Conservation (phyloP, 2,329 filamentous ascomycete genomes). For the Niveomyces coronatus region DNA sequence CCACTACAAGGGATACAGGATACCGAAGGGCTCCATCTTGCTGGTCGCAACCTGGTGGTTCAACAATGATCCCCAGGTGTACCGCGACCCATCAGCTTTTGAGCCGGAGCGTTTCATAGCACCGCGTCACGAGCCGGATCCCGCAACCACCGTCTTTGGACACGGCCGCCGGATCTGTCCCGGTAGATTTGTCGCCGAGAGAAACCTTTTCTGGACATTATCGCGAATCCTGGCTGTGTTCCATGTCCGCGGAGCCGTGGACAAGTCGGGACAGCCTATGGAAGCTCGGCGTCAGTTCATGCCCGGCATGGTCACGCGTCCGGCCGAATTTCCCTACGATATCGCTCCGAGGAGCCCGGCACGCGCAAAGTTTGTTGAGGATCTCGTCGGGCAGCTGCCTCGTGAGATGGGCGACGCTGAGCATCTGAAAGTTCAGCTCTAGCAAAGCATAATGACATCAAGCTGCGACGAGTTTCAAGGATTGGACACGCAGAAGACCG, state of each 20-base stretch:
- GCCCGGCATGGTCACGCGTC: neutral
- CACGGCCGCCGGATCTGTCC: constrained; percentile 28
- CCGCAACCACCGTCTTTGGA: constrained; percentile 20
- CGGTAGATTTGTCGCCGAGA: constrained; percentile 22
- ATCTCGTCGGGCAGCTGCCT: neutral
- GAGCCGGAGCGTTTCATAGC: constrained; percentile 23
- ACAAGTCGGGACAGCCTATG: neutral
- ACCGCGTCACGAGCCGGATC: constrained; percentile 20
- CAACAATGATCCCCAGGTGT: constrained; percentile 60
- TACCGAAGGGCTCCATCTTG: constrained; percentile 19
- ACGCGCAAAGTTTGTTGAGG: neutral
- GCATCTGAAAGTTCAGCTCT: neutral
- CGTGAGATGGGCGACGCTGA: neutral
- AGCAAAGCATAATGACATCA: neutral
- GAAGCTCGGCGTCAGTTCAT: neutral
- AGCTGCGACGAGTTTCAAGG: too few relatives aligned
- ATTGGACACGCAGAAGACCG: too few relatives aligned
- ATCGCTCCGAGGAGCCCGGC: neutral
- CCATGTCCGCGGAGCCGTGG: constrained; percentile 12
- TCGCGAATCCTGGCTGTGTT: constrained; percentile 37
- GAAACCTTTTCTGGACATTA: constrained; percentile 22
- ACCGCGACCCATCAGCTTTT: constrained; percentile 32
- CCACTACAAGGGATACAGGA: constrained; percentile 14
- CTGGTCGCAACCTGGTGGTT: constrained; percentile 20
- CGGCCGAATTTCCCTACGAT: neutral